Conservation (phyloP, 352 stramenopile species). For the Plasmopara muralis region DNA sequence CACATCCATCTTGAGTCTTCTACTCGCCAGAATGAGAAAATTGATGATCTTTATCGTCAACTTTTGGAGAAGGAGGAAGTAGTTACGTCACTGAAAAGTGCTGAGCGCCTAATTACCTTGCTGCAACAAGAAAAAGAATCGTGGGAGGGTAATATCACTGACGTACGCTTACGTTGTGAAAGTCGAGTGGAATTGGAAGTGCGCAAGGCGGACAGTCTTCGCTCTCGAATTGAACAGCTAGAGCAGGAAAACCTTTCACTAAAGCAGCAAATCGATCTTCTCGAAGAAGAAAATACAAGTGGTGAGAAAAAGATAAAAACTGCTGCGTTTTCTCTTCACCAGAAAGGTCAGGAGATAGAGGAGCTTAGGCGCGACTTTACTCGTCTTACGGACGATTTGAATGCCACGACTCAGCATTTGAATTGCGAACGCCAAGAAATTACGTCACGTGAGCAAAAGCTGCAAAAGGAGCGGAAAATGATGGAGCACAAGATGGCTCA, state of each 20-base stretch:
- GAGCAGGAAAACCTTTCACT: constrained; percentile 32
- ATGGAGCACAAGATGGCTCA: constrained; percentile 46
- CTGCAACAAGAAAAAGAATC: constrained; percentile 39
- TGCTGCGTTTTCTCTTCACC: constrained; percentile 13
- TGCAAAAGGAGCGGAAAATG: constrained; percentile 49
- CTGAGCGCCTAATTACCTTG: constrained; percentile 30
- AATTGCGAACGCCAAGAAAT: constrained; percentile 33
- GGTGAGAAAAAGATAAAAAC: constrained; percentile 23
- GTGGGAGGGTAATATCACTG: constrained; percentile 32
- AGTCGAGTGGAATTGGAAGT: constrained; percentile 31
- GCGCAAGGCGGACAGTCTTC: constrained; percentile 34
- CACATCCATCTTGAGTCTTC: constrained; percentile 20
- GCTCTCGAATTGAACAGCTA: constrained; percentile 27
- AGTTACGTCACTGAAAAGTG: constrained; percentile 31
- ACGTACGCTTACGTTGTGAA: constrained; percentile 33
- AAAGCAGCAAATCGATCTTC: constrained; percentile 15
- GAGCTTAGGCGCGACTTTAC: constrained; percentile 18
- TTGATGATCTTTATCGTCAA: constrained; percentile 52
- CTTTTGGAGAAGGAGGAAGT: constrained; percentile 42
- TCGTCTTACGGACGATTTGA: constrained; percentile 25
- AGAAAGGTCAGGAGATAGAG: constrained; percentile 28
- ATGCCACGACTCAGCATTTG: constrained; percentile 21
- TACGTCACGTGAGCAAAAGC: constrained; percentile 39
- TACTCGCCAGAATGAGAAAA: constrained; percentile 33
- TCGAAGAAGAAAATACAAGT: constrained; percentile 23